phyloP scores from a whole-genome alignment of 257 asterid species.

The Anisodus tanguticus region DNA sequence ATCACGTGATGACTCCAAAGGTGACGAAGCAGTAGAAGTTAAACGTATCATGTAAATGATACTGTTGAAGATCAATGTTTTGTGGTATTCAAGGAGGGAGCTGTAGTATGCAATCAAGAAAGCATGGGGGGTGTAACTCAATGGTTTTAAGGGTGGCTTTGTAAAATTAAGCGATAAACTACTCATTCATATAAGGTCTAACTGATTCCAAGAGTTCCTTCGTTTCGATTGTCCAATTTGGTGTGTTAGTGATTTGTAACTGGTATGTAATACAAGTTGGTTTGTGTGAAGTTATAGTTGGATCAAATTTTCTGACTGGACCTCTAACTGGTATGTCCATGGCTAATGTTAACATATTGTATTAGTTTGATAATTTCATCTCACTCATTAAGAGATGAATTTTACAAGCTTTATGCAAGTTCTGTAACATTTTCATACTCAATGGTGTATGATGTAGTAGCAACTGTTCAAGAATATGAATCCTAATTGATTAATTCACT shows the following conservation, averaged over 20 bases:
- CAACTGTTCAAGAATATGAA: background rate
- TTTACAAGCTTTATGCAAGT: background rate
- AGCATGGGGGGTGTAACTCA: too few relatives aligned
- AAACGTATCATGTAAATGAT: background rate
- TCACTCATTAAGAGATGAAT: background rate
- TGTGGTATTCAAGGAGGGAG: background rate
- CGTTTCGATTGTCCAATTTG: slow-evolving; percentile 1
- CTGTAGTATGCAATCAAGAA: background rate
- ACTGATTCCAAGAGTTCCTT: slow-evolving; percentile 5
- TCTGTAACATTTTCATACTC: background rate
- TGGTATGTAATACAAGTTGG: slow-evolving; percentile 22
- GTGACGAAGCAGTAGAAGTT: slow-evolving; percentile 28
- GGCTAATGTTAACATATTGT: background rate
- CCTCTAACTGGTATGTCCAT: background rate
- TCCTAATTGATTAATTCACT: background rate
- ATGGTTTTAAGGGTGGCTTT: background rate
- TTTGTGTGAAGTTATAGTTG: slow-evolving; percentile 24
- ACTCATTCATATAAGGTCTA: background rate
- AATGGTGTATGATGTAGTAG: background rate
- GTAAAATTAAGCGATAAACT: background rate
- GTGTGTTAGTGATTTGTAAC: slow-evolving; percentile 17
- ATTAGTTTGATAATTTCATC: background rate
- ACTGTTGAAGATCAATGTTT: background rate
- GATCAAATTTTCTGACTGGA: slow-evolving; percentile 18
- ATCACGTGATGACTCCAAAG: slow-evolving; percentile 13